A percentile compares a stretch with the other conserved stretches of the same genome.
These are phyloP conservation scores for Fusarium robinianum DNA, from an alignment of 2,329 filamentous ascomycete species.

Conservation along the genomic window DNA sequence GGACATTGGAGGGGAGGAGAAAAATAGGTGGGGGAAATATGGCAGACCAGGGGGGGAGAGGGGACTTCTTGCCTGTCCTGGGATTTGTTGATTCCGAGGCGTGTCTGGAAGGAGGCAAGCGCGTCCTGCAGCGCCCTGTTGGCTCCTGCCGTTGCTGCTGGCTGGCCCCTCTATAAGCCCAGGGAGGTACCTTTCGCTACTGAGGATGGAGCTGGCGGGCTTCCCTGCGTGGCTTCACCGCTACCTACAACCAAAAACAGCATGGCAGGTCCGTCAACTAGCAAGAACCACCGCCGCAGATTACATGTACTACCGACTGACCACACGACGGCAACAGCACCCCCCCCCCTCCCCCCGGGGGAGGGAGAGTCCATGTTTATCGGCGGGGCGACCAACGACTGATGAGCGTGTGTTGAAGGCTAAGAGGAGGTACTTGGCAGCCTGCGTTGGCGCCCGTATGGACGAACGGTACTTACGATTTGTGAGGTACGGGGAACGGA, in stretches of 20 bases:
- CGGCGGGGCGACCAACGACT: constrained; percentile 2
- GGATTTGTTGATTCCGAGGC: constrained; percentile 26
- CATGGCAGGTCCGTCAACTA: no score
- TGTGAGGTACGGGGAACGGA: no score
- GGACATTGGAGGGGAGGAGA: constrained; percentile 36
- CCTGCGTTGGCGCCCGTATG: background rate
- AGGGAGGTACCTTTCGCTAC: no score
- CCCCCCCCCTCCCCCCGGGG: no score
- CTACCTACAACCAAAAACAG: constrained; percentile 22
- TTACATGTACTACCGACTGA: no score
- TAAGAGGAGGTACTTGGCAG: no score
- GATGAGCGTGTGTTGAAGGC: no score
- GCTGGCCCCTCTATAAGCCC: constrained; percentile 18
- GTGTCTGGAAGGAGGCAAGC: constrained; percentile 43
- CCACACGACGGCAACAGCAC: no score
- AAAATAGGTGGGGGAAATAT: constrained; percentile 56
- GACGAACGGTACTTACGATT: constrained; percentile 3
- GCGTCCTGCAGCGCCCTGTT: constrained; percentile 34
- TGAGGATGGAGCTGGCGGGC: no score
- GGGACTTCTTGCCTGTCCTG: constrained; percentile 30
- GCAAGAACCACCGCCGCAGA: no score
- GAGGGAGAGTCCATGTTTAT: constrained; percentile 6
- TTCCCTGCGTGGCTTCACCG: constrained; percentile 22
- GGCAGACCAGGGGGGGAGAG: constrained; percentile 45
- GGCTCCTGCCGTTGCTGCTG: constrained; percentile 19